Base-by-base conservation (phyloP, 139 green algal species). In the Closterium sp. region DNA sequence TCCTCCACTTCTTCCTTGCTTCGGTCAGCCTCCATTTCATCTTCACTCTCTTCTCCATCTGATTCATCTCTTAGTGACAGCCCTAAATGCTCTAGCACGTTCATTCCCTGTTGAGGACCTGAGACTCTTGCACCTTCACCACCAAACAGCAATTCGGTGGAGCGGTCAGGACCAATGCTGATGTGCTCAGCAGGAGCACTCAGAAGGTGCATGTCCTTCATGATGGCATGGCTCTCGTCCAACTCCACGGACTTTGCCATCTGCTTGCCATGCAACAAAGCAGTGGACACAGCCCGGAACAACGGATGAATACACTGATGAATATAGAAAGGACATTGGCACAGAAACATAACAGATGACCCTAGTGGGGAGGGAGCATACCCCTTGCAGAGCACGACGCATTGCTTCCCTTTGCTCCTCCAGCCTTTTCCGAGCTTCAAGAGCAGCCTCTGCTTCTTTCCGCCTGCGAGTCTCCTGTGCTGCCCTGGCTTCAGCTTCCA, bases 191-290 rank as follows among this genome's bases (percentile, higher is more conserved):
- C 32, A 91, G 84, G 31, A n/a, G 89, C 73, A 85, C 89, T 28
- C 31, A 91, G 31, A 28, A 85, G 62, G 84, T 91, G 89, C 31
- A 91, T 38, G 89, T 91, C 89, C 27, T 91, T 91, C 31, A 91
- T 42, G n/a, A 85, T 85, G 30, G 31, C 31, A 50, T 85, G 34
- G 38, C 84, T 91, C 38, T 91, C 89, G 84, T 91, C 84, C 24
- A 91, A 28, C 30, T 91, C 84, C 22, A 91, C 89, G 27, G 89
- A 87, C 31, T 45, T 27, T n/a, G 31, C 89, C 89, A 91, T 91
- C 32, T 91, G 88, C 88, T 29, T 89, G 31, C 17, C 31, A 89
- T 34, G 31, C 17, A 70, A 89, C 86, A 89, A 13, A 34, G 86
- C 86, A 34, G 24, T 89, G 31, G 31, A 85, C 86, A 89, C 13